Conservation (phyloP, 345 rosid species). For the Syzygium jambos region DNA sequence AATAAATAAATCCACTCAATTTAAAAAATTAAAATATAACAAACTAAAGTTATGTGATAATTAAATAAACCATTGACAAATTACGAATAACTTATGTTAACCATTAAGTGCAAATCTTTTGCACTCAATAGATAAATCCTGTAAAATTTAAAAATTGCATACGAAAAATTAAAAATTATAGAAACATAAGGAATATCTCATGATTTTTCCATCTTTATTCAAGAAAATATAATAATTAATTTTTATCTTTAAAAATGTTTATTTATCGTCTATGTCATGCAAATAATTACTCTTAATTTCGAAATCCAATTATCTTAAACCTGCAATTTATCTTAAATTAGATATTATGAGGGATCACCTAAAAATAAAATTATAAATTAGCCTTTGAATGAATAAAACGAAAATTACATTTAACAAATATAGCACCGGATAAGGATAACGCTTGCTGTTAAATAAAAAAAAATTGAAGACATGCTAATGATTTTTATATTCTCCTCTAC, state of each 20-base stretch:
- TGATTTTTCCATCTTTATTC: background rate
- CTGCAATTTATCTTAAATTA: background rate
- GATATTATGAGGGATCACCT: background rate
- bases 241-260: background rate
- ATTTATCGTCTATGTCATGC: background rate
- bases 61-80: background rate
- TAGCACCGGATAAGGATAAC: background rate
- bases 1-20: background rate
- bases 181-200: background rate
- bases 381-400: background rate
- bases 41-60: background rate
- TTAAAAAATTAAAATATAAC: background rate
- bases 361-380: background rate
- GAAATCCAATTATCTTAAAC: background rate
- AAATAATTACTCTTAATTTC: background rate
- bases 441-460: background rate
- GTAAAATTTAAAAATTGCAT: background rate
- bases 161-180: background rate
- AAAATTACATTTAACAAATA: background rate
- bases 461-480: background rate
- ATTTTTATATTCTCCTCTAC: background rate
- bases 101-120: background rate
- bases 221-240: background rate
- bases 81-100: background rate
- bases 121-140: background rate